phyloP scores from a whole-genome alignment of 305 asterid species.

The Petunia hybrid region DNA sequence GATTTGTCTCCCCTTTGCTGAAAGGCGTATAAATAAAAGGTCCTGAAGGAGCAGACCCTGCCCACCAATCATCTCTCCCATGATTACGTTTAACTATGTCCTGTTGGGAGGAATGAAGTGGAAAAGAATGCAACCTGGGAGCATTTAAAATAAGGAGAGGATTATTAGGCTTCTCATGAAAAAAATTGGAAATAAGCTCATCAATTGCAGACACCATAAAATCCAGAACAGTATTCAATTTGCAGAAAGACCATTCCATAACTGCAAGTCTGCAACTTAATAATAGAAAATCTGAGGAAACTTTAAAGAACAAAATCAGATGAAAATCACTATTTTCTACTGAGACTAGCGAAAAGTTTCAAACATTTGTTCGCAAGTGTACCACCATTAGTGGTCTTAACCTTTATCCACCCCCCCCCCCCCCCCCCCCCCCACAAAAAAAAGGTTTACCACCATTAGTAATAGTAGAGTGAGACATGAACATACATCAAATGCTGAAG shows the following conservation, averaged over 20 bases:
- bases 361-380: not conserved
- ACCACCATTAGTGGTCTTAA: not conserved
- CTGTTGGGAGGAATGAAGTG: slow-evolving; percentile 86
- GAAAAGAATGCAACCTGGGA: slow-evolving; percentile 92
- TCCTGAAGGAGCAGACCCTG: slow-evolving; percentile 96
- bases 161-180: slow-evolving; percentile 22
- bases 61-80: slow-evolving; percentile 98
- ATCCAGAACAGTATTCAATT: not conserved
- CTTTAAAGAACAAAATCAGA: not conserved
- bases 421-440: no score
- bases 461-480: not conserved
- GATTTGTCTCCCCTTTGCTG: slow-evolving; percentile 88
- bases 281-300: slow-evolving; percentile 1
- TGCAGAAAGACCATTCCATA: slow-evolving; percentile 4
- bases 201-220: slow-evolving; percentile 25
- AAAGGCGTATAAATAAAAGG: slow-evolving; percentile 99
- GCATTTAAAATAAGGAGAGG: slow-evolving; percentile 35
- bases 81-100: slow-evolving; percentile 86
- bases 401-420: no score
- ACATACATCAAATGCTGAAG: slow-evolving; percentile 18
- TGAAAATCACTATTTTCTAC: slow-evolving; percentile 5
- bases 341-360: slow-evolving; percentile 5
- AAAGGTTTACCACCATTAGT: not conserved
- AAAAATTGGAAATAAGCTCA: slow-evolving; percentile 26
- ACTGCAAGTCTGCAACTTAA: not conserved